Conservation (phyloP, 129 eudicot genomes). For the Deinandra increscens region DNA sequence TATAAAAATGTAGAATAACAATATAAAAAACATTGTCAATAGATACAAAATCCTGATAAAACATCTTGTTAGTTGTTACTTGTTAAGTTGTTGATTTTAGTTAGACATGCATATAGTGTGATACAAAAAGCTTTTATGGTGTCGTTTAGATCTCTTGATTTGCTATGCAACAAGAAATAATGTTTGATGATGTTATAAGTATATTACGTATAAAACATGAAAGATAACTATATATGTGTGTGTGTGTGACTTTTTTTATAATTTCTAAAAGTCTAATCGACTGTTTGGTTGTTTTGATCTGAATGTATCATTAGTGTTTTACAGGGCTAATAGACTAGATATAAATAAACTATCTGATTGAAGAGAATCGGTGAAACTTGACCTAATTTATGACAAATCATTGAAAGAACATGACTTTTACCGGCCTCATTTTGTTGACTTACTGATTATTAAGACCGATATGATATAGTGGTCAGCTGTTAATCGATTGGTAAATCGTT, state of each 20-base stretch:
- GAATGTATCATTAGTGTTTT: too few species aligned
- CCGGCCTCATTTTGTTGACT: neutral
- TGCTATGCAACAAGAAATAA: neutral
- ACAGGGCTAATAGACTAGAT: neutral
- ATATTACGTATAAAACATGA: neutral
- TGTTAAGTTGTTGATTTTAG: neutral
- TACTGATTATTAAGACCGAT: neutral
- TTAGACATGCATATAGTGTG: constrained; percentile 13
- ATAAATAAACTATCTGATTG: neutral
- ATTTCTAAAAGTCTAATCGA: too few species aligned
- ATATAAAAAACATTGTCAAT: neutral
- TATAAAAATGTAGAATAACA: neutral
- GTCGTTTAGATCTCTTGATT: neutral
- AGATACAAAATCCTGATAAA: neutral
- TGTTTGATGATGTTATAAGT: neutral
- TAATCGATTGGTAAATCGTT: too few species aligned
- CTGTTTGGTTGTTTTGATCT: too few species aligned
- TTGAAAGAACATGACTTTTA: neutral
- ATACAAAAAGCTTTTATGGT: neutral
- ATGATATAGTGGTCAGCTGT: too few species aligned
- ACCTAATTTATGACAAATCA: too few species aligned
- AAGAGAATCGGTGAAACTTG: neutral
- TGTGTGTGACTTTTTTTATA: neutral
- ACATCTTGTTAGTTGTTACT: neutral
- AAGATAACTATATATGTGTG: neutral